phyloP scores from a whole-genome alignment of 176 grass and related monocot genomes.

The Chloris gayana region DNA sequence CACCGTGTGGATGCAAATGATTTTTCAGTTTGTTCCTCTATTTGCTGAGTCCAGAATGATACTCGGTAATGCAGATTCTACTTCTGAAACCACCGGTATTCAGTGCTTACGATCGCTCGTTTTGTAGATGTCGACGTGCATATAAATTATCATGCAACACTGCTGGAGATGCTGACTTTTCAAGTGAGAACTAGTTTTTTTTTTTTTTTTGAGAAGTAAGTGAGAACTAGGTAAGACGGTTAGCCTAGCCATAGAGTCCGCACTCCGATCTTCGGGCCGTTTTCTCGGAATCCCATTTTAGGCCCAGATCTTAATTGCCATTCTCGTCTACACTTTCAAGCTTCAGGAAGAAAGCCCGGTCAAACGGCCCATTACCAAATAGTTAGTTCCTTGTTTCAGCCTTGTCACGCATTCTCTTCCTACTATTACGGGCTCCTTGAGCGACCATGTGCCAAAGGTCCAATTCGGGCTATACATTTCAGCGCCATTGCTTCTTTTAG shows the following conservation, averaged over 20 bases:
- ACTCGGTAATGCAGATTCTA: neutral
- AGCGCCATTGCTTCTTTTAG: neutral
- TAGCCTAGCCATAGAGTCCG: no score
- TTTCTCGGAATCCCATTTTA: no score
- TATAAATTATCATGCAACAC: neutral
- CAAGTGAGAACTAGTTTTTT: no score
- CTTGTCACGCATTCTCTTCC: no score
- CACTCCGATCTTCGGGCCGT: neutral
- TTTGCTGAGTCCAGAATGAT: neutral
- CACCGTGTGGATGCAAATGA: neutral
- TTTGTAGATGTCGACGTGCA: neutral
- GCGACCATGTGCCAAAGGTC: neutral
- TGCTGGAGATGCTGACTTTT: neutral
- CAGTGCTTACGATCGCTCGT: neutral
- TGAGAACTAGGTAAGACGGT: neutral
- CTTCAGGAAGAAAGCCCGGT: neutral
- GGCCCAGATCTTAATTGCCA: no score
- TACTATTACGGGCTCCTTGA: neutral
- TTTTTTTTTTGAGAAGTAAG: no score
- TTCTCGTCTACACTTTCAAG: neutral
- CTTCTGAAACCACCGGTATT: neutral
- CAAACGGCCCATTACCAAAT: neutral
- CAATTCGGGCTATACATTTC: neutral
- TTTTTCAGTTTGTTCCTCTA: neutral
- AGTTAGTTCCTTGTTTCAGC: neutral